phyloP scores from a whole-genome alignment of 2,329 filamentous ascomycete species.

The Mycogone perniciosa region DNA sequence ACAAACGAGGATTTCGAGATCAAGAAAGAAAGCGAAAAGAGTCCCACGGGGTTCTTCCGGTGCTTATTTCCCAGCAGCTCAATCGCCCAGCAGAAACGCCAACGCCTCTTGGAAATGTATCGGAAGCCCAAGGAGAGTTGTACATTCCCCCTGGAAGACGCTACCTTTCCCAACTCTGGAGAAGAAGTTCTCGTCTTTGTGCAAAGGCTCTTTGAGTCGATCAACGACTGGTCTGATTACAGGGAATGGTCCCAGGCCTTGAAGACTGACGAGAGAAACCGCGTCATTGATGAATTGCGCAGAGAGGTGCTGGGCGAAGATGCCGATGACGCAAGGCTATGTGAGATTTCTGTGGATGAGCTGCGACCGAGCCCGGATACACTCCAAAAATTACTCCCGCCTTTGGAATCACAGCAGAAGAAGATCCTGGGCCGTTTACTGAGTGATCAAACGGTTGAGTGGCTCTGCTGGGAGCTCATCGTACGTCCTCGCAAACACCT shows the following conservation, averaged over 20 bases:
- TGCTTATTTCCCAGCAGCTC: conserved; percentile 7
- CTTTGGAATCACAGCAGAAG: conserved; percentile 16
- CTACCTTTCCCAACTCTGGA: conserved; percentile 13
- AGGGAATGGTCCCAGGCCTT: conserved; percentile 20
- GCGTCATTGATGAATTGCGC: conserved; percentile 8
- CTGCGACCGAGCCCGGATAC: conserved; percentile 12
- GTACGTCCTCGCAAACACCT: conserved; percentile 9
- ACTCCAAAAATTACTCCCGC: conserved; percentile 10
- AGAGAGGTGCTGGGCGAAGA: background rate
- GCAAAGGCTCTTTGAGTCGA: conserved; percentile 17
- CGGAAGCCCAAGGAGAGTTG: conserved; percentile 14
- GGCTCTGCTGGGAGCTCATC: conserved; percentile 21
- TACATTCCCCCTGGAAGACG: conserved; percentile 13
- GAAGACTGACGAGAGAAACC: conserved; percentile 5
- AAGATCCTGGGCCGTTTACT: conserved; percentile 17
- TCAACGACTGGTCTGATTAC: conserved; percentile 20
- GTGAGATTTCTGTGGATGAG: conserved; percentile 5
- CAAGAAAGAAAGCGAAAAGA: conserved; percentile 5
- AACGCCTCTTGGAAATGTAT: conserved; percentile 10
- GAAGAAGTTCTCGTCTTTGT: conserved; percentile 12
- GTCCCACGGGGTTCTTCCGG: conserved; percentile 7
- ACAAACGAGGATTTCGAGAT: conserved; percentile 12
- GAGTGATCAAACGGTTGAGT: conserved; percentile 18
- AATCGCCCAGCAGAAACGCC: conserved; percentile 8
- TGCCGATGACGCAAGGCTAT: background rate